phyloP scores from a whole-genome alignment of 768 basidiomycete genomes.

The Rhodosporidiobolus odoratus region DNA sequence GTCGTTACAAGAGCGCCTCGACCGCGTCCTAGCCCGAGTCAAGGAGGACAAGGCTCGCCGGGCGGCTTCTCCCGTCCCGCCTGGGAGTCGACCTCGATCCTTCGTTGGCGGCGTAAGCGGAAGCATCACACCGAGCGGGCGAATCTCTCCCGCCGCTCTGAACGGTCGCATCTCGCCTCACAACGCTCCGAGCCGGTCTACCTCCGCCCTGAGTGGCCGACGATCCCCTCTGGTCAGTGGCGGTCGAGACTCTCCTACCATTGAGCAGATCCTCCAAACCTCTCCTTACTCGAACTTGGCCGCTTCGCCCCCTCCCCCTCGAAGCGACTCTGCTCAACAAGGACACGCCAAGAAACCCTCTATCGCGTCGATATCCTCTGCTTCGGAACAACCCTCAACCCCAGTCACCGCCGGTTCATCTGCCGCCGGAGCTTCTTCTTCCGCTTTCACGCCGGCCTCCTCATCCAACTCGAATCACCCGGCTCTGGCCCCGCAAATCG shows the following conservation, averaged over 20 bases:
- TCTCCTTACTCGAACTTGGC: slow-evolving; percentile 11
- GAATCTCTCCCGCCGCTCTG: slow-evolving; percentile 14
- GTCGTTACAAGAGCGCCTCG: slow-evolving; percentile 46
- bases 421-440: not conserved
- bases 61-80: slow-evolving; percentile 1
- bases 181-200: not conserved
- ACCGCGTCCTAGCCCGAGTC: slow-evolving; percentile 48
- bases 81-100: slow-evolving; percentile 15
- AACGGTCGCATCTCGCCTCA: slow-evolving; percentile 4
- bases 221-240: slow-evolving; percentile 12
- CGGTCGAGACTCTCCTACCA: slow-evolving; percentile 32
- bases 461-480: slow-evolving; percentile 22
- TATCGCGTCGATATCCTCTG: slow-evolving; percentile 34
- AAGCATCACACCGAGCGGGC: slow-evolving; percentile 12
- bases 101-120: slow-evolving; percentile 18
- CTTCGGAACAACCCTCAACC: slow-evolving; percentile 30
- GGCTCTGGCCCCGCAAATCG: slow-evolving; percentile 9
- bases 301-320: not conserved
- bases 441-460: slow-evolving; percentile 34
- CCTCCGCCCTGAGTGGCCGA: slow-evolving; percentile 2
- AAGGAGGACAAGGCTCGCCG: slow-evolving; percentile 38
- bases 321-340: not conserved
- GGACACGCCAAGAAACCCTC: slow-evolving; percentile 38
- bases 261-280: slow-evolving; percentile 28
- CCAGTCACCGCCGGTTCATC: slow-evolving; percentile 23